Conservation (phyloP, 192 early-diverging fungal genomes). For the Haplosporangium gracile region DNA sequence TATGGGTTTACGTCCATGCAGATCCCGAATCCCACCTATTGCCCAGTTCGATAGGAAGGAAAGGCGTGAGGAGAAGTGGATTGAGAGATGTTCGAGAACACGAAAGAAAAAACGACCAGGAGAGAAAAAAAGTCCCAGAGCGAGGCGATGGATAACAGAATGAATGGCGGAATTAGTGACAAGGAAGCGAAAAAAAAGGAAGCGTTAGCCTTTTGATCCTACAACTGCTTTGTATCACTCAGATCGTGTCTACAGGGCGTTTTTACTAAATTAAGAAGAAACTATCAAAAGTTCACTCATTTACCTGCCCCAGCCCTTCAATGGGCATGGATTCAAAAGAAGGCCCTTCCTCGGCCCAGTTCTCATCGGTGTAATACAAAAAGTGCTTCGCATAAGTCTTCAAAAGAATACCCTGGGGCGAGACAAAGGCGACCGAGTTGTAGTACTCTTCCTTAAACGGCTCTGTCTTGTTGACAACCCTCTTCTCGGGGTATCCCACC, state of each 20-base stretch:
- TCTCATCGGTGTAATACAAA: constrained; percentile 78
- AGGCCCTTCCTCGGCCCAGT: constrained; percentile 80
- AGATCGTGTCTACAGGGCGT: no score
- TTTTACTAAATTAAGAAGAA: no score
- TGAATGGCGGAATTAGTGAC: no score
- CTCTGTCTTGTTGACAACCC: constrained; percentile 8
- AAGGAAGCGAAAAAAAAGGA: no score
- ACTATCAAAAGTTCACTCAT: background rate
- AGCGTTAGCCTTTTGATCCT: no score
- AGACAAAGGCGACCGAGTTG: constrained; percentile 74
- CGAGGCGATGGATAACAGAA: no score
- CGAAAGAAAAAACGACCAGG: no score
- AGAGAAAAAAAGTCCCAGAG: no score
- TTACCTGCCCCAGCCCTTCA: constrained; percentile 69
- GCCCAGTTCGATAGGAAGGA: background rate
- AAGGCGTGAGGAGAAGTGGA: background rate
- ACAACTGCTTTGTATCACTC: no score
- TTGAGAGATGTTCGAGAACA: background rate
- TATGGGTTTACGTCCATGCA: constrained; percentile 92
- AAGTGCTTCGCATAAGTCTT: constrained; percentile 78
- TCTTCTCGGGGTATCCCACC: constrained; percentile 77
- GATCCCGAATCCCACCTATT: constrained; percentile 80
- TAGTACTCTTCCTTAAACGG: constrained; percentile 59
- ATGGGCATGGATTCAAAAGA: constrained; percentile 69
- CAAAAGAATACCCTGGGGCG: constrained; percentile 62